Percentiles rank a stretch among this genome's conserved stretches.
Conservation (phyloP, 176 grass and related monocot genomes). For the bread wheat (Triticum aestivum) region IWGSC_CS_RefSeq_v2.1 NC_057806.1:674607381-674607880, state of each 20-base stretch:
- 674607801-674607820: background rate
- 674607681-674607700: slow-evolving; percentile 39
- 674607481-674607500: slow-evolving; percentile 16
- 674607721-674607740: slow-evolving; percentile 50
- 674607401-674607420: background rate
- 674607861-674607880: slow-evolving; percentile 1
- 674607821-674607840: background rate
- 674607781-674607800: background rate
- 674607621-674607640: slow-evolving; percentile 10
- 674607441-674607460: background rate
- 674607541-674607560: background rate
- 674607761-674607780: background rate
- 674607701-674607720: slow-evolving; percentile 29
- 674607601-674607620: background rate
- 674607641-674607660: slow-evolving; percentile 24
- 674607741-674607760: slow-evolving; percentile 37
- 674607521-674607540: background rate
- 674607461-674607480: background rate
- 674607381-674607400: background rate
- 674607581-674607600: background rate
- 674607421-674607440: no score
- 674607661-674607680: slow-evolving; percentile 18
- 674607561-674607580: background rate
- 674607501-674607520: background rate
- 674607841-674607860: background rate